A percentile compares a stretch with the other conserved stretches of the same genome.
phyloP scores from a whole-genome alignment of 164 flowering plant species.

The Akebia trifoliata region DNA sequence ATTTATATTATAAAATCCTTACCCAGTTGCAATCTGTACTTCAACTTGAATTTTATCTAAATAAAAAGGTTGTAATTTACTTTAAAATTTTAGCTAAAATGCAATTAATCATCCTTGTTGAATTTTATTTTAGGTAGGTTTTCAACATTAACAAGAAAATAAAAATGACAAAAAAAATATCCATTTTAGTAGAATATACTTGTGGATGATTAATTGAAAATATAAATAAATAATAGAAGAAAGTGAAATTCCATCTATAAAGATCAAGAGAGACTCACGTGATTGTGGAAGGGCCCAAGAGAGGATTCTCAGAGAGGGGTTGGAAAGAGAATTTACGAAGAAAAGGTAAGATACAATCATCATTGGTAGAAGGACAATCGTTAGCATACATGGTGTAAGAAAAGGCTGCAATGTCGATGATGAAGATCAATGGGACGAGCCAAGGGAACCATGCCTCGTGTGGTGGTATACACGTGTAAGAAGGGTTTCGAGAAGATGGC shows the following conservation, averaged over 20 bases:
- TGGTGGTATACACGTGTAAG: not conserved
- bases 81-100: not conserved
- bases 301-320: slow-evolving; percentile 34
- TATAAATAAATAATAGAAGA: not conserved
- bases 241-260: not conserved
- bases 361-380: slow-evolving; percentile 29
- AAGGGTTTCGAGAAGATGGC: no score
- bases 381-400: slow-evolving; percentile 34
- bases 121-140: no score
- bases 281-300: slow-evolving; percentile 38
- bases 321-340: slow-evolving; percentile 45
- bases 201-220: not conserved
- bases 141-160: not conserved
- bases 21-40: no score
- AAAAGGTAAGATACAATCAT: slow-evolving; percentile 20
- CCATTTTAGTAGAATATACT: not conserved
- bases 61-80: not conserved
- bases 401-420: slow-evolving; percentile 25
- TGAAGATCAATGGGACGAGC: slow-evolving; percentile 36
- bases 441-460: slow-evolving; percentile 32
- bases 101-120: not conserved
- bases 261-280: slow-evolving; percentile 34
- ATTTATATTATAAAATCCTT: no score
- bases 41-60: no score
- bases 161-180: no score